phyloP scores from a whole-genome alignment of 257 asterid species.

The Salvia miltiorrhiza region DNA sequence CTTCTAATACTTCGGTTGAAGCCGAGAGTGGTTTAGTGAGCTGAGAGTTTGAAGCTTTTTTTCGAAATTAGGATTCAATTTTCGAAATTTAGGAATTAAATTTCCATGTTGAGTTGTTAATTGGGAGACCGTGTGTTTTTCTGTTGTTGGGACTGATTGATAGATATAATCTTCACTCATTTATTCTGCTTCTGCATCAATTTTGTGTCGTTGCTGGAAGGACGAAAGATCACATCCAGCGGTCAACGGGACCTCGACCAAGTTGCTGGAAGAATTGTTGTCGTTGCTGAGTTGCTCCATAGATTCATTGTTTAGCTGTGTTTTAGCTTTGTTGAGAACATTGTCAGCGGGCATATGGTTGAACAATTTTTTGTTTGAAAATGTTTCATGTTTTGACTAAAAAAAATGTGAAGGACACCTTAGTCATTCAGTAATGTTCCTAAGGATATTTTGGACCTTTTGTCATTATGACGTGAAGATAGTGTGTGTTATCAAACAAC shows the following conservation, averaged over 20 bases:
- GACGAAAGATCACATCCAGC: conserved; percentile 81
- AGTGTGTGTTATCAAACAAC: too few relatives aligned
- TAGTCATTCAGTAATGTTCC: too few relatives aligned
- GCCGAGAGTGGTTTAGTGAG: too few relatives aligned
- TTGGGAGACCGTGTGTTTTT: background rate
- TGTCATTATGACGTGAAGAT: too few relatives aligned
- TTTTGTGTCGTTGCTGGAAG: conserved; percentile 26
- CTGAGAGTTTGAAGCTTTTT: too few relatives aligned
- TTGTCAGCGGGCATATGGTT: conserved; percentile 9
- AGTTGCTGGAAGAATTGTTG: conserved; percentile 80
- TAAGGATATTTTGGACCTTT: too few relatives aligned
- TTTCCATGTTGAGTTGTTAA: background rate
- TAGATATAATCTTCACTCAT: too few relatives aligned
- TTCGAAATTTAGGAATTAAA: background rate
- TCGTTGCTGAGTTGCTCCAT: conserved; percentile 52
- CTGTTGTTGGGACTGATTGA: background rate
- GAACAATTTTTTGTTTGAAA: conserved; percentile 26
- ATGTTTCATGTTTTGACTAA: too few relatives aligned
- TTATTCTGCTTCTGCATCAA: background rate
- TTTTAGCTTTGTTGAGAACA: conserved; percentile 16
- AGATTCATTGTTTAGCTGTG: conserved; percentile 23
- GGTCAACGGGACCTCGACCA: conserved; percentile 93
- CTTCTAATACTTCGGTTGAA: too few relatives aligned
- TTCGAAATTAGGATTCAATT: background rate
- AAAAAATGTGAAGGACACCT: too few relatives aligned